Conservation (phyloP, 768 basidiomycete species). For the Leccinum fibrillosum region DNA sequence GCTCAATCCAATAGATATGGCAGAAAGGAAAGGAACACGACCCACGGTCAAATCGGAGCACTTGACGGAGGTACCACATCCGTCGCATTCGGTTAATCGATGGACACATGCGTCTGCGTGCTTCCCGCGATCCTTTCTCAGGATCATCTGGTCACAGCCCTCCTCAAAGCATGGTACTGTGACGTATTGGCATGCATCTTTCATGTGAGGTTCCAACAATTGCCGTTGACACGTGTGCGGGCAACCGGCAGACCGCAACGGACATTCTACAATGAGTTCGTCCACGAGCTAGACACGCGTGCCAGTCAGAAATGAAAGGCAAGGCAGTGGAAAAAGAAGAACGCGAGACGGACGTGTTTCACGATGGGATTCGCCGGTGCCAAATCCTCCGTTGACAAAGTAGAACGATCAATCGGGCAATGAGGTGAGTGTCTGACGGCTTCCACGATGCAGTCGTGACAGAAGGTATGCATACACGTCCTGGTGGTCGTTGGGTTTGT, state of each 20-base stretch:
- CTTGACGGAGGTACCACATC: constrained; percentile 34
- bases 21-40: constrained; percentile 1
- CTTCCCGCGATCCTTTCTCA: constrained; percentile 45
- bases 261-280: constrained; percentile 74
- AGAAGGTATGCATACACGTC: constrained; percentile 85
- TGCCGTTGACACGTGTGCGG: constrained; percentile 63
- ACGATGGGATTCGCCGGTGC: constrained; percentile 70
- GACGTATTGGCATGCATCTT: constrained; percentile 56
- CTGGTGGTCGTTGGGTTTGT: constrained; percentile 69
- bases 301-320: constrained; percentile 4
- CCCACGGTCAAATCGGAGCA: constrained; percentile 39
- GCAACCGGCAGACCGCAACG: constrained; percentile 59
- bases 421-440: constrained; percentile 65
- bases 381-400: constrained; percentile 57
- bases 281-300: constrained; percentile 63
- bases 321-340: constrained; percentile 4
- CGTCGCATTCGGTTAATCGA: constrained; percentile 38
- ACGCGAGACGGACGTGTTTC: constrained; percentile 43
- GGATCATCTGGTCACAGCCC: constrained; percentile 42
- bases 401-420: constrained; percentile 83
- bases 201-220: constrained; percentile 58
- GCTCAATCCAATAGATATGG: constrained; percentile 2
- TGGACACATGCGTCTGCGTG: constrained; percentile 39
- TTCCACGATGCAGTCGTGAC: constrained; percentile 71
- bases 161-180: constrained; percentile 48